phyloP scores from a whole-genome alignment of 108 stramenopile genomes.

The Bacterosira constricta region DNA sequence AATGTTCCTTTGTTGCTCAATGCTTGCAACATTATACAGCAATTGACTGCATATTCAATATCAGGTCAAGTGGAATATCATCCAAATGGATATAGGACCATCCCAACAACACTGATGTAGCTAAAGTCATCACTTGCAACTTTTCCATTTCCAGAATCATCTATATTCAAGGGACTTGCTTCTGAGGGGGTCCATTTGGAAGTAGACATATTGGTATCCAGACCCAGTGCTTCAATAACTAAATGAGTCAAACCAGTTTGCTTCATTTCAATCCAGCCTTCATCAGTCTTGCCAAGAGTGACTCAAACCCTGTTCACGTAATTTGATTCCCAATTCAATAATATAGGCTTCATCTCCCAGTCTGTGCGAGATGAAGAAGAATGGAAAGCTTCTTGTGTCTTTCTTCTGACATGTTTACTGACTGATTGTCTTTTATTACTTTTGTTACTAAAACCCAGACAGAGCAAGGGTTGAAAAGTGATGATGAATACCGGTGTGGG shows the following conservation, averaged over 20 bases:
- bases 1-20: too few relatives aligned
- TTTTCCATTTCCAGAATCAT: slow-evolving; percentile 42
- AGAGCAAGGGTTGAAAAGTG: too few relatives aligned
- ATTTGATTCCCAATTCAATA: not conserved
- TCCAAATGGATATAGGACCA: slow-evolving; percentile 52
- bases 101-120: slow-evolving; percentile 52
- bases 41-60: slow-evolving; percentile 39
- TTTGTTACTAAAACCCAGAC: too few relatives aligned
- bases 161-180: slow-evolving; percentile 29
- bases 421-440: too few relatives aligned
- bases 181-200: slow-evolving; percentile 28
- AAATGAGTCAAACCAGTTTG: slow-evolving; percentile 45
- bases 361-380: too few relatives aligned
- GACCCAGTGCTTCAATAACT: slow-evolving; percentile 43
- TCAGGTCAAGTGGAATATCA: slow-evolving; percentile 51
- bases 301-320: slow-evolving; percentile 1
- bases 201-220: not conserved
- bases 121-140: slow-evolving; percentile 38
- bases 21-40: too few relatives aligned
- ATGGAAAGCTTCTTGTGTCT: too few relatives aligned
- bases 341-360: not conserved
- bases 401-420: too few relatives aligned
- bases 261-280: slow-evolving; percentile 32
- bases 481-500: too few relatives aligned
- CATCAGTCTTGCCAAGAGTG: not conserved